Conservation (phyloP, 345 rosid species). For the Camelina neglecta region DNA sequence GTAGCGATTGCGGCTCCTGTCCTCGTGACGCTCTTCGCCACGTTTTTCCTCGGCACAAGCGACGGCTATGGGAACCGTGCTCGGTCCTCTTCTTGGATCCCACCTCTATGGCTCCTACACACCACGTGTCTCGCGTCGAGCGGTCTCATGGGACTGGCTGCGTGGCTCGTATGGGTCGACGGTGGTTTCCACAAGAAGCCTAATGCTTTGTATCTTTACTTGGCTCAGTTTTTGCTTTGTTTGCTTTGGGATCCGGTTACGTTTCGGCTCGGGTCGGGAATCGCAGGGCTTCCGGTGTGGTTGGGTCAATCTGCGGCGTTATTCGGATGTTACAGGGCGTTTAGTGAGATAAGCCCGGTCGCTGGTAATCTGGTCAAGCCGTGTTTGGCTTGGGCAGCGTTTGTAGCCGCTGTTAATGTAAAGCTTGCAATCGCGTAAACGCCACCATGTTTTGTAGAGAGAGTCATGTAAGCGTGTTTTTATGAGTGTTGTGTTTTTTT, state of each 20-base stretch:
- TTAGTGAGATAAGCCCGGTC: slow-evolving; percentile 61
- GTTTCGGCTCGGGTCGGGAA: slow-evolving; percentile 51
- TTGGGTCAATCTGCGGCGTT: slow-evolving; percentile 54
- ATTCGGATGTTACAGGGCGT: slow-evolving; percentile 62
- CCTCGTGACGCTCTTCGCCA: slow-evolving; percentile 54
- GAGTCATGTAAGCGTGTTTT: slow-evolving; percentile 3
- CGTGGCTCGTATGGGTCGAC: slow-evolving; percentile 95
- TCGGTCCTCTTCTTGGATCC: slow-evolving; percentile 57
- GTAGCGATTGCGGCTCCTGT: slow-evolving; percentile 69
- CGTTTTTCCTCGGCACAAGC: slow-evolving; percentile 58
- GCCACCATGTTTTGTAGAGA: not conserved
- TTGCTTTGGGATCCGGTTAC: slow-evolving; percentile 64
- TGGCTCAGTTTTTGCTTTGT: slow-evolving; percentile 60
- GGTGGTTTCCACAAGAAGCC: slow-evolving; percentile 79
- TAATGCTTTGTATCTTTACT: slow-evolving; percentile 54
- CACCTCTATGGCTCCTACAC: slow-evolving; percentile 72
- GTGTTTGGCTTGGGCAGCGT: slow-evolving; percentile 77
- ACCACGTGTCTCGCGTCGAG: slow-evolving; percentile 52
- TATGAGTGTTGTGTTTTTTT: slow-evolving; percentile 2
- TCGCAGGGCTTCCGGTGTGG: slow-evolving; percentile 56
- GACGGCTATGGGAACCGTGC: slow-evolving; percentile 34
- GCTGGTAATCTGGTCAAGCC: slow-evolving; percentile 77
- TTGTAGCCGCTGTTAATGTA: slow-evolving; percentile 63
- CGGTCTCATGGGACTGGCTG: slow-evolving; percentile 73
- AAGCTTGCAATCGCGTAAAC: slow-evolving; percentile 47